Evolutionary conservation across 2,329 filamentous ascomycete genomes (phyloP), one percentile per base, ranked within the genome.

Genomic region (Davidsoniella australis): DNA sequence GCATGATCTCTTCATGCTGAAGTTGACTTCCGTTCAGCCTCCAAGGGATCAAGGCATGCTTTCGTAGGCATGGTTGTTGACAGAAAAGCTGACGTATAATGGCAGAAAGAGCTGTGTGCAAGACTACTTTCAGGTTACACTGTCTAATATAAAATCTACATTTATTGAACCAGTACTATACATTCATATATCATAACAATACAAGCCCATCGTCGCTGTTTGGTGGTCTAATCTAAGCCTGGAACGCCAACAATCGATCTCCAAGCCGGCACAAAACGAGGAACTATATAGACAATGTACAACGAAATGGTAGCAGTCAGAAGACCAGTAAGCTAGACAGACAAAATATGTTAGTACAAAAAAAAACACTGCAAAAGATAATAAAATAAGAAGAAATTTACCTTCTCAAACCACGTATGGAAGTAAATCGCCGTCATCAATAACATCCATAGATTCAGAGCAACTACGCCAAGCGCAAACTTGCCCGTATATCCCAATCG

Each of bases 341-440:
- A 2, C 1, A 17, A 16, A 17, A 29, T 2, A 29, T 14, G 26
- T 23, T 4, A 8, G 7, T 10, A 49, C 17, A 24, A 5, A 37
- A 17, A 47, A 39, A 18, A 23, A 5, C 1, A 20, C 4, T 5
- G 20, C 20, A 23, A 18, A 2, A 4, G n/a, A 0, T 3, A 2
- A 18, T 6, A 16, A n/a, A 23, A 3, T 16, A 47, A 23, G 7
- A n/a, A 16, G 8, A 23, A 17, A 8, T 26, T 59, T 58, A 84
- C 82, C 81, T 96, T 98, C 68, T 98, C 91, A 58, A 93, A 80
- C 88, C 89, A 96, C 0, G 91, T 98, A 64, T 98, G 91, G 60
- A 98, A 98, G 71, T 89, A 98, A 38, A 93, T 88, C 2, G 88
- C 88, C 39, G 91, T 98, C 91, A 98, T 98, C 54, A 96, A 71